These are phyloP conservation scores for Leishmania tropica DNA, from an alignment of 208 protist species.

Conservation along the genomic window DNA sequence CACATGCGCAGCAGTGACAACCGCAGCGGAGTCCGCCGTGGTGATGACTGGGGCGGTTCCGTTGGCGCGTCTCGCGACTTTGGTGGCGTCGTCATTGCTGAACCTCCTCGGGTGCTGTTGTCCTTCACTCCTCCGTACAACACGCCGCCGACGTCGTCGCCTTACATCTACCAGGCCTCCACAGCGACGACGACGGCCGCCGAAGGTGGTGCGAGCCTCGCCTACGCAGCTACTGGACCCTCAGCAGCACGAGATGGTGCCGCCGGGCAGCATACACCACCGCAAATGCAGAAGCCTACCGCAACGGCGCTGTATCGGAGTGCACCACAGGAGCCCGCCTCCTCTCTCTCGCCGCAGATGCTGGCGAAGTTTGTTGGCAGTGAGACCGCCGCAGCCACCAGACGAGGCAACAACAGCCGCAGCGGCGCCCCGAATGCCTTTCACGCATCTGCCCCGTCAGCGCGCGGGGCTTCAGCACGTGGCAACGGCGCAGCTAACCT, in stretches of 20 bases:
- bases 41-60: not conserved
- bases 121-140: not conserved
- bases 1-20: constrained; percentile 6
- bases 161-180: not conserved
- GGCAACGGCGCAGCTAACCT: not conserved
- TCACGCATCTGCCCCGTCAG: not conserved
- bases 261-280: not conserved
- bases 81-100: not conserved
- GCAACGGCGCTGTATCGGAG: not conserved
- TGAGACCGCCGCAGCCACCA: not conserved
- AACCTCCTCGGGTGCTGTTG: constrained; percentile 5
- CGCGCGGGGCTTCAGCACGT: not conserved
- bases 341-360: constrained; percentile 2
- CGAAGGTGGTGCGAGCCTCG: not conserved
- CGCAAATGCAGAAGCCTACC: not conserved
- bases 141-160: not conserved
- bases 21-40: not conserved
- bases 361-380: not conserved
- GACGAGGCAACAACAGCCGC: not conserved
- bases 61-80: not conserved
- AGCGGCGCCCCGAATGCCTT: not conserved
- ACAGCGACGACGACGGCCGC: not conserved
- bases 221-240: not conserved
- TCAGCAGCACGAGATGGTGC: not conserved
- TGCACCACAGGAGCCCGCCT: not conserved